Conservation (phyloP, 2,329 filamentous ascomycete genomes). For the Ceratocystis harringtonii region DNA sequence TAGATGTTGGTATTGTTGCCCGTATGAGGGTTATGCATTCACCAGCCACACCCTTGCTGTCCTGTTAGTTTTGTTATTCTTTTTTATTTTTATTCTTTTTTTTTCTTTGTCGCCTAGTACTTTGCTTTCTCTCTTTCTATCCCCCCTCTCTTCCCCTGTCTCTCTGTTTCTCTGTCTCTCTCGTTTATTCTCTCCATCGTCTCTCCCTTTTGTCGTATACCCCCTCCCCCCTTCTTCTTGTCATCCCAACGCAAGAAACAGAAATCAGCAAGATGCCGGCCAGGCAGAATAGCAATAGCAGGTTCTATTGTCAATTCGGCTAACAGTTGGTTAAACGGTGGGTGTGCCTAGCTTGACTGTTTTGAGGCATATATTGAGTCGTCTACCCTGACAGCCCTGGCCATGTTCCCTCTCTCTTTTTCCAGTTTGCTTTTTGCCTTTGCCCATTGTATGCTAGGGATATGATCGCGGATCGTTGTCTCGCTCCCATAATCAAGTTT, state of each 20-base stretch:
- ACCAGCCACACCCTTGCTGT: too few relatives aligned
- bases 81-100: too few relatives aligned
- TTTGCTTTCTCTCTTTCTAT: too few relatives aligned
- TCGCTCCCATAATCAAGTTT: neutral
- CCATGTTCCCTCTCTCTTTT: neutral
- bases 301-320: neutral
- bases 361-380: neutral
- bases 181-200: too few relatives aligned
- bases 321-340: neutral
- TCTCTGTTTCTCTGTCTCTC: too few relatives aligned
- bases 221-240: neutral
- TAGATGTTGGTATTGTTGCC: too few relatives aligned
- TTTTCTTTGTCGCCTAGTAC: too few relatives aligned
- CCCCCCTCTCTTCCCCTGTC: too few relatives aligned
- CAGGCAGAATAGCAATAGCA: neutral
- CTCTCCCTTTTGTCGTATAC: too few relatives aligned
- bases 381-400: neutral
- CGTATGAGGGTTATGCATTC: too few relatives aligned
- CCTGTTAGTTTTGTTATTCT: too few relatives aligned
- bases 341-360: neutral
- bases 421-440: neutral
- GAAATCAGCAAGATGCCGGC: too few relatives aligned
- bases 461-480: neutral
- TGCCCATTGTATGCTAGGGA: neutral
- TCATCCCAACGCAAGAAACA: neutral